phyloP scores from a whole-genome alignment of 1,284 basidiomycete species.

The Apiotrichum gracile region DNA sequence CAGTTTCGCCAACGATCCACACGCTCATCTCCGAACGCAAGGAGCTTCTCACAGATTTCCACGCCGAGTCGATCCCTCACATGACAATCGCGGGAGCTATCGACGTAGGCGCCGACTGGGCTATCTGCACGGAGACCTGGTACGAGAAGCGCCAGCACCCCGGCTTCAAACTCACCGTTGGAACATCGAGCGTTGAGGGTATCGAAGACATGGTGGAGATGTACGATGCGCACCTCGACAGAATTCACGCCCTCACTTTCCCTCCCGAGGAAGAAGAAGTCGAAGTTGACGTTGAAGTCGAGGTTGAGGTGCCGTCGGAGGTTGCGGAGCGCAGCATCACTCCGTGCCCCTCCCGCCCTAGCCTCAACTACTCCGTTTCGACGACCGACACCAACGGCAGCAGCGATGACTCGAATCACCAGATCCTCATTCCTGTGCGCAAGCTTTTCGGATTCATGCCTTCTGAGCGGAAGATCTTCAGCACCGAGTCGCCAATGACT shows the following conservation, averaged over 20 bases:
- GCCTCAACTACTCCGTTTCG: slow-evolving; percentile 4
- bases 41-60: slow-evolving; percentile 6
- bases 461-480: background rate
- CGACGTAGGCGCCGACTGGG: slow-evolving; percentile 23
- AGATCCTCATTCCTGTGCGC: background rate
- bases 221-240: slow-evolving; percentile 9
- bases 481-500: background rate
- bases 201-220: slow-evolving; percentile 3
- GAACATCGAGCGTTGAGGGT: background rate
- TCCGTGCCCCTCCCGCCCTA: slow-evolving; percentile 3
- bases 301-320: background rate
- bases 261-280: slow-evolving; percentile 1
- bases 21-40: slow-evolving; percentile 10
- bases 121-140: slow-evolving; percentile 22
- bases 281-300: too few species aligned
- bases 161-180: slow-evolving; percentile 5
- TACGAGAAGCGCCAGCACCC: slow-evolving; percentile 19
- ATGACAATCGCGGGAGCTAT: slow-evolving; percentile 22
- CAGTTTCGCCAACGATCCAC: background rate
- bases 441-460: background rate
- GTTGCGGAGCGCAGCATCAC: background rate
- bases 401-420: slow-evolving; percentile 3
- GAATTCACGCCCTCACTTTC: slow-evolving; percentile 8
- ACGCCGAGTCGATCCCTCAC: slow-evolving; percentile 14
- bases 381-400: background rate